phyloP scores from a whole-genome alignment of 108 stramenopile species.

The Mediolabrus comicus region DNA sequence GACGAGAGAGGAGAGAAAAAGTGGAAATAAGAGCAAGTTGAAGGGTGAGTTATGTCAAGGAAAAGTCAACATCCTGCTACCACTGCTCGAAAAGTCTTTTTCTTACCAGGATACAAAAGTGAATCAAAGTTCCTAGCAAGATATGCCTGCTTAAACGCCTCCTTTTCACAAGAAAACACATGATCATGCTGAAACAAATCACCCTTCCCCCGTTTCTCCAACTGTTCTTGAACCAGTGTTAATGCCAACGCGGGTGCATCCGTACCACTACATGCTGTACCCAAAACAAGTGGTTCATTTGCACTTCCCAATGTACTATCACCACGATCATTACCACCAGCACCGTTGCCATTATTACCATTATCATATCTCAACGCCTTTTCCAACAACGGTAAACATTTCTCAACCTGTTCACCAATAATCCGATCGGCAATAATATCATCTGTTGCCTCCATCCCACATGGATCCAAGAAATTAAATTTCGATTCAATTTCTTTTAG shows the following conservation, averaged over 20 bases:
- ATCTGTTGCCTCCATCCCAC: constrained; percentile 77
- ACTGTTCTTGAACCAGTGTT: constrained; percentile 59
- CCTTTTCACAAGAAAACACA: constrained; percentile 73
- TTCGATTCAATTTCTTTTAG: constrained; percentile 38
- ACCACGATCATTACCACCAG: not conserved
- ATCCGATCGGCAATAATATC: constrained; percentile 68
- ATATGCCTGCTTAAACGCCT: constrained; percentile 81
- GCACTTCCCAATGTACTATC: constrained; percentile 25
- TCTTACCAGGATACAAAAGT: constrained; percentile 54
- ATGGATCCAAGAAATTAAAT: constrained; percentile 58
- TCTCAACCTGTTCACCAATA: constrained; percentile 58
- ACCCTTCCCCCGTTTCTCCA: constrained; percentile 39
- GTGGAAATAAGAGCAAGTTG: not conserved
- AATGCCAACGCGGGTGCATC: constrained; percentile 81
- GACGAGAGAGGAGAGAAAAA: too few relatives aligned
- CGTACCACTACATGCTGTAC: constrained; percentile 76
- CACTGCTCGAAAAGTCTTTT: not conserved
- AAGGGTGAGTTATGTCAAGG: not conserved
- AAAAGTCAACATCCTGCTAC: too few relatives aligned
- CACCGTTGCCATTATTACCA: constrained; percentile 3
- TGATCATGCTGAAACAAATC: constrained; percentile 47
- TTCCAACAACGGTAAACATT: constrained; percentile 49
- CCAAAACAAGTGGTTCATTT: constrained; percentile 41
- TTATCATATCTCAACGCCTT: constrained; percentile 8
- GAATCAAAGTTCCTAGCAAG: constrained; percentile 69